Evolutionary conservation across 495 filamentous ascomycete species (phyloP).

Genomic region (Aspergillus bridgeri): DNA sequence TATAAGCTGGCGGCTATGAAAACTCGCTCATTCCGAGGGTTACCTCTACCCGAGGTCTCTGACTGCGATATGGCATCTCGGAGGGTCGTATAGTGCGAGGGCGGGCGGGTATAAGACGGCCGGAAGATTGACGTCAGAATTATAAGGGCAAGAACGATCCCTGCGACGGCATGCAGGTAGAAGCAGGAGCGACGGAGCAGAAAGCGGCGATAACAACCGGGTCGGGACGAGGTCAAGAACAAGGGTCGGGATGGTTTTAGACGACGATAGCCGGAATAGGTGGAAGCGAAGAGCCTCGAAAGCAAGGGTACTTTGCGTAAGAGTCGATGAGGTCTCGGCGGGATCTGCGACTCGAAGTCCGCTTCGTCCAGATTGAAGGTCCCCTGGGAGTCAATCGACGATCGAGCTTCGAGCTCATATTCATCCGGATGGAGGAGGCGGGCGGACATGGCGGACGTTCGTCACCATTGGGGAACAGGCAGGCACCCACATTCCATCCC

Average conservation of each 20-base stretch:
- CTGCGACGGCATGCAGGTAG: slow-evolving; percentile 58
- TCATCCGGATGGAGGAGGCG: slow-evolving; percentile 44
- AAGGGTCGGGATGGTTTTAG: slow-evolving; percentile 30
- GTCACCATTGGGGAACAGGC: slow-evolving; percentile 8
- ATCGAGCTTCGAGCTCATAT: slow-evolving; percentile 44
- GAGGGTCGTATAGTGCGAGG: slow-evolving; percentile 47
- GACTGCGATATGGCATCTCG: slow-evolving; percentile 32
- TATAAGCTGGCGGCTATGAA: slow-evolving; percentile 77
- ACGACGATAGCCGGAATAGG: slow-evolving; percentile 33
- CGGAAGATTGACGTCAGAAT: slow-evolving; percentile 49
- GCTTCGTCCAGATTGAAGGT: slow-evolving; percentile 48
- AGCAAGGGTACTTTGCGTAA: slow-evolving; percentile 24
- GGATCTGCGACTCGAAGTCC: slow-evolving; percentile 47
- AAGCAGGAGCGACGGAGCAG: slow-evolving; percentile 64
- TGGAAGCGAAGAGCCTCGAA: slow-evolving; percentile 27
- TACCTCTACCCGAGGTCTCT: slow-evolving; percentile 52
- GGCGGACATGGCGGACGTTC: slow-evolving; percentile 34
- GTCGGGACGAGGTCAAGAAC: slow-evolving; percentile 23
- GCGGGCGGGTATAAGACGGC: slow-evolving; percentile 58
- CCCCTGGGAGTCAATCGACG: slow-evolving; percentile 44
- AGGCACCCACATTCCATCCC: slow-evolving; percentile 14
- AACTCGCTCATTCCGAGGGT: slow-evolving; percentile 61
- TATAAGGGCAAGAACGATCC: slow-evolving; percentile 60
- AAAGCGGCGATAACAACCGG: slow-evolving; percentile 32
- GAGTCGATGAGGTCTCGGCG: slow-evolving; percentile 25